Base-by-base conservation (phyloP, 2,329 filamentous ascomycete species). In the Colletotrichum echinochloae region DNA sequence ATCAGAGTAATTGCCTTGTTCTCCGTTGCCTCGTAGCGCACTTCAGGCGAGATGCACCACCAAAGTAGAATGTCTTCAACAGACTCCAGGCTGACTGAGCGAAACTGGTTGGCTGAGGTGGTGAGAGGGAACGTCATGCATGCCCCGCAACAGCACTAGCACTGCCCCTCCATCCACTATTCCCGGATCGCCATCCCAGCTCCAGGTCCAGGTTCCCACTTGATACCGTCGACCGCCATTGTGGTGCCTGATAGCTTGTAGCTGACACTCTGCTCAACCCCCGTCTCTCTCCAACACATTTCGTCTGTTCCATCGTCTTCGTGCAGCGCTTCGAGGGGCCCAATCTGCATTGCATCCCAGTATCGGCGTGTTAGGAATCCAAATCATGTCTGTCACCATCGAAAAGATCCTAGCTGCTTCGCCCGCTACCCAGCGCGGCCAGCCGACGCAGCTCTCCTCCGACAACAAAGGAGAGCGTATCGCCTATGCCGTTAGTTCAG, bases 401-500 rank as follows among this genome's bases (percentile, higher is more conserved):
- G 84, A 89, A 71, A 88, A 87, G 80, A 95, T 97, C 77, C 92
- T 97, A 81, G 96, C 95, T 55, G 92, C 96, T 37, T 89, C 92
- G 73, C 96, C 96, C 64, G 90, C 89, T 66, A 90, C 89, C 66
- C 90, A 96, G 74, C 95, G 95, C 70, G 72, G 72, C 63, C 92
- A 95, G 79, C 92, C 95, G 70, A 98, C 95, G 16, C 94, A 94
- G 78, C 90, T 99, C 60, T 97, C 94, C 46, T 89, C 90, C 52
- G 95, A 98, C 81, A 83, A 91, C 73, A 97, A 97, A 81, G 95
- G 96, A 74, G 92, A 98, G 83, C 90, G 94, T 74, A 91, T 99
- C 83, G 92, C 94, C 70, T 99, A 99, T 81, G 94, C 95, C 72
- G 94, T 97, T 86, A 81, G 91, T 82, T 61, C 28, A 20, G 14